Base-by-base conservation (phyloP, 176 grass and related monocot species). In the Saccharum spontaneum region DNA sequence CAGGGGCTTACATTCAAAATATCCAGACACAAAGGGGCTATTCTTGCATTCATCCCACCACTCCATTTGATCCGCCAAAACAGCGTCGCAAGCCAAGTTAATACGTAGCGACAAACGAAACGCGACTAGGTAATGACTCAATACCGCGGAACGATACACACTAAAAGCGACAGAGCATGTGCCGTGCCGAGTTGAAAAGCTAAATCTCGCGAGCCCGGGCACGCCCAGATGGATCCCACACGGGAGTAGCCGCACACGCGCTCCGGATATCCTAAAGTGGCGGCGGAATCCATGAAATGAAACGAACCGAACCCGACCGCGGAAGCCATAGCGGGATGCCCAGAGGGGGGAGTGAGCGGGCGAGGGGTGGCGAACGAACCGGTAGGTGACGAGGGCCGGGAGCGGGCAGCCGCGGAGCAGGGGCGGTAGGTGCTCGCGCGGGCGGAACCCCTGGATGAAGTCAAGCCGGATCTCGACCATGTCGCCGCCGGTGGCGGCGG, bases 391-490 rank as follows among this genome's bases (percentile, higher is more conserved):
- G 79, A 98, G 89, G 59, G 71, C 87, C 6, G 97, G 91, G 28
- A 98, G 83, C 10, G 91, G 71, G 50, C 97, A 87, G 75, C 77
- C 52, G 11, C 86, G 81, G 83, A 98, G 85, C 67, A 98, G 86
- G 48, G 48, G 75, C 13, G 80, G 85, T 43, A 98, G 91, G 78
- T 98, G 86, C 44, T 85, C 86, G 28, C 74, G 71, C 50, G 93
- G 89, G 45, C 84, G 83, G 81, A 95, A 95, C 69, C 73, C 69
- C 52, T 79, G 75, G 57, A 98, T 88, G 80, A 92, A 90, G 81
- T 98, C 97, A 22, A 98, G 75, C 52, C 97, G 93, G 75, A 98
- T 90, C 93, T 98, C 93, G 66, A 98, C 97, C 55, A 95, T 73
- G 83, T 98, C 97, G 49, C 78, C 91, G 37, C 90, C 91, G 15